Evolutionary conservation across 768 basidiomycete genomes (phyloP), one percentile per base, ranked within the genome.

Genomic region (Mycena indigotica): DNA sequence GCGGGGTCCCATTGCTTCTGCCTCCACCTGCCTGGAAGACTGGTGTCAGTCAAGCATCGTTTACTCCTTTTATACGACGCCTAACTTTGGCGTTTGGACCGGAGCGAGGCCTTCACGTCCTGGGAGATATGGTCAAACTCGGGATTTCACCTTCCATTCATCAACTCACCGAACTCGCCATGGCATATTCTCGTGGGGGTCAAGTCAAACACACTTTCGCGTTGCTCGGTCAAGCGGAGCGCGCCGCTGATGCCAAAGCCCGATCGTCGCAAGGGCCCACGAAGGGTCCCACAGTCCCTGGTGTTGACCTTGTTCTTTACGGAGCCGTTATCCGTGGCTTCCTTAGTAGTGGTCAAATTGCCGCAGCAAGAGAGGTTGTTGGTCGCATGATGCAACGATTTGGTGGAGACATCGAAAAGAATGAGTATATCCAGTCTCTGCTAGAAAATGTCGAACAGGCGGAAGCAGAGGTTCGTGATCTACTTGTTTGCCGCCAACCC

Each of bases 101-200:
- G 0, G 46, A 63, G 4, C 65, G 67, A 26, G 82, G 80, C 0
- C 64, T 72, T 0, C 57, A 62, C 21, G 72, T 87, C 19, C 50
- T 88, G 35, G 61, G 60, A n/a, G 84, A 88, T 64, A 86, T 89
- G 84, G 45, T 74, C 3, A 50, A 63, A 5, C 64, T 80, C 0
- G 80, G 79, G 3, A 59, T 88, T 26, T 51, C 64, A 4, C 86
- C 86, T 0, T 69, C 69, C 23, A 63, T 76, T 5, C 67, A 79
- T n/a, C 79, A 83, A 32, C 80, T 80, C 64, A 80, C 81, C n/a
- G 75, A 80, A 28, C 64, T 84, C 28, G 80, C 78, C 0, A 75
- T 78, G 2, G 70, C 69, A 12, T 85, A 78, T 61, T 81, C 82
- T 15, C 67, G 72, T 16, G 50, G 54, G 16, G 80, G 77, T 1